phyloP scores from a whole-genome alignment of 129 eudicot genomes.

The Logfia minima region DNA sequence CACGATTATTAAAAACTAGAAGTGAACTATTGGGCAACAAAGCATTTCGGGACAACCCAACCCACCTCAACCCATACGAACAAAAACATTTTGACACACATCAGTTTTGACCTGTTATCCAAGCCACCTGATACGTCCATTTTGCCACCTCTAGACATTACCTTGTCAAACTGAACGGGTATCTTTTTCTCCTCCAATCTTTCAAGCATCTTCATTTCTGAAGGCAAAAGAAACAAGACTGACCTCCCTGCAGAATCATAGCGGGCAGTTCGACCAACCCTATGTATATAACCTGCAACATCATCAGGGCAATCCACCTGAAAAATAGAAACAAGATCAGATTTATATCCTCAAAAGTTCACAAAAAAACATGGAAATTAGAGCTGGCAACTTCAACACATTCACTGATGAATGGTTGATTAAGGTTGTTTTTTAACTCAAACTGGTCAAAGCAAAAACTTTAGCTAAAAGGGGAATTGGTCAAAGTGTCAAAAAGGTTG shows the following conservation, averaged over 20 bases:
- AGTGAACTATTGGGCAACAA: background rate
- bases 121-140: background rate
- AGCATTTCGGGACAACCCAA: background rate
- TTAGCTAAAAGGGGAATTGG: background rate
- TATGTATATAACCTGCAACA: slow-evolving; percentile 81
- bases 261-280: slow-evolving; percentile 99
- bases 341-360: background rate
- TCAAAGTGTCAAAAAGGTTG: background rate
- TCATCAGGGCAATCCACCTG: slow-evolving; percentile 85
- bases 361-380: background rate
- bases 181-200: slow-evolving; percentile 76
- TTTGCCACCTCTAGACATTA: slow-evolving; percentile 15
- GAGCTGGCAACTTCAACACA: background rate
- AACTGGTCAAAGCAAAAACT: background rate
- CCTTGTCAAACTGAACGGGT: slow-evolving; percentile 66
- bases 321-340: background rate
- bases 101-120: background rate
- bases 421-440: background rate
- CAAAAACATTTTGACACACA: background rate
- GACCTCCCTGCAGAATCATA: slow-evolving; percentile 76
- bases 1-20: background rate
- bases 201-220: slow-evolving; percentile 85
- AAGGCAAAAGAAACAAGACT: slow-evolving; percentile 74
- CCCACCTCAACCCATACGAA: background rate
- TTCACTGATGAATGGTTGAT: background rate